Conservation (phyloP, 148 eudicot species). For the Rhododendron griersonianum region DNA sequence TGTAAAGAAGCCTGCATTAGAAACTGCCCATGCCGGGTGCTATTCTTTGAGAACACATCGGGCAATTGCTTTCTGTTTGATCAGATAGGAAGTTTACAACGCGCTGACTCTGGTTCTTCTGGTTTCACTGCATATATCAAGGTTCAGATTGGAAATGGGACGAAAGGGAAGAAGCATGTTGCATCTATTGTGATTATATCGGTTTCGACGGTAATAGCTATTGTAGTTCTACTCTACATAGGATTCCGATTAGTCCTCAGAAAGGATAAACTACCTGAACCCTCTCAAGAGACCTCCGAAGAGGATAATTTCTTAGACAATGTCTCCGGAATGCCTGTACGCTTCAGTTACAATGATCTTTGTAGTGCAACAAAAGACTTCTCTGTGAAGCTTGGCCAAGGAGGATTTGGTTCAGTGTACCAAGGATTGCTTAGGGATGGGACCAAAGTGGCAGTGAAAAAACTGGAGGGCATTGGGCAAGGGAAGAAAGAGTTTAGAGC, state of each 20-base stretch:
- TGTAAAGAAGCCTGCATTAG: slow-evolving; percentile 7
- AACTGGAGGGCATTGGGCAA: slow-evolving; percentile 28
- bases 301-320: slow-evolving; percentile 19
- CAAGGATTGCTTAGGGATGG: slow-evolving; percentile 22
- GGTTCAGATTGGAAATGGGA: background rate
- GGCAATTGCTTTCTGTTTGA: slow-evolving; percentile 11
- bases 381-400: slow-evolving; percentile 23
- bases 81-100: slow-evolving; percentile 21
- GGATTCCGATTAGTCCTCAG: slow-evolving; percentile 10
- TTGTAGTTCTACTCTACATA: slow-evolving; percentile 11
- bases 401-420: slow-evolving; percentile 24
- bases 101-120: slow-evolving; percentile 3
- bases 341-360: slow-evolving; percentile 25
- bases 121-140: slow-evolving; percentile 14
- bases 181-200: slow-evolving; percentile 2
- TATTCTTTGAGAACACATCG: background rate
- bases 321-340: slow-evolving; percentile 21
- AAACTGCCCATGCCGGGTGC: slow-evolving; percentile 8
- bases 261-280: slow-evolving; percentile 8
- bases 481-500: slow-evolving; percentile 31
- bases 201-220: slow-evolving; percentile 8
- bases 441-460: slow-evolving; percentile 28
- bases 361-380: slow-evolving; percentile 22
- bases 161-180: background rate
- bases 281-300: slow-evolving; percentile 9